Evolutionary conservation across 2,329 filamentous ascomycete species (phyloP), one percentile per base, ranked within the genome.

Genomic region (Colletotrichum nymphaeae): DNA sequence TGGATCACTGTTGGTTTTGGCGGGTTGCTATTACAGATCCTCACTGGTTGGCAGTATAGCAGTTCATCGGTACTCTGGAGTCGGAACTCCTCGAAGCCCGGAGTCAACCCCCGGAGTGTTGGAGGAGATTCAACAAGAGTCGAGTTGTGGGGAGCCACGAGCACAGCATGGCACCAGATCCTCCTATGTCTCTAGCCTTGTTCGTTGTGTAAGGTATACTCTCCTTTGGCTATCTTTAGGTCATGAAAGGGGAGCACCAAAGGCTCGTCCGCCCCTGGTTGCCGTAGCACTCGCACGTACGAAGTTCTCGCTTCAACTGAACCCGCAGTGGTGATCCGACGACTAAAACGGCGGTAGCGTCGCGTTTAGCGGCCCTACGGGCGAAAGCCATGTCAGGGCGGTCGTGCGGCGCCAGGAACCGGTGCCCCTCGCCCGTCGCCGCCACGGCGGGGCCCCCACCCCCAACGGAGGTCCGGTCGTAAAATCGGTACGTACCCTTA

Each of bases 391-490:
- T 42, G 70, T 57, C 67, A 69, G 70, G 70, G 70, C 70, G 66
- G 55, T 37, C 66, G 70, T 67, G 70, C 67, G 66, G 70, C 70
- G 70, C 42, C 66, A 73, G 70, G 70, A 52, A 65, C 70, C 70
- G 67, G 56, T 53, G 67, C 60, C n/a, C 49, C 49, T 49, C 37
- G 30, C 53, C 35, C 55, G 59, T n/a, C 63, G 35, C 59, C 58
- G 55, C 56, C 53, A 57, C 56, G 28, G 6, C 32, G 46, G 32
- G 32, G 53, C 42, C 66, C 70, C 53, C 55, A 32, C 59, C 70
- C 70, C 70, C 70, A 73, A 73, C 70, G 70, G 70, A 73, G 67
- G 70, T 73, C 70, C 70, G 70, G 56, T 28, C 55, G 53, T 46
- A 42, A 57, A 42, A 16, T 14, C 16, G 53, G 11, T 24, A 37